Percentiles rank a stretch among this genome's conserved stretches.
These are phyloP conservation scores for Populus euphratica DNA, from an alignment of 345 rosid species.

Conservation along the genomic window DNA sequence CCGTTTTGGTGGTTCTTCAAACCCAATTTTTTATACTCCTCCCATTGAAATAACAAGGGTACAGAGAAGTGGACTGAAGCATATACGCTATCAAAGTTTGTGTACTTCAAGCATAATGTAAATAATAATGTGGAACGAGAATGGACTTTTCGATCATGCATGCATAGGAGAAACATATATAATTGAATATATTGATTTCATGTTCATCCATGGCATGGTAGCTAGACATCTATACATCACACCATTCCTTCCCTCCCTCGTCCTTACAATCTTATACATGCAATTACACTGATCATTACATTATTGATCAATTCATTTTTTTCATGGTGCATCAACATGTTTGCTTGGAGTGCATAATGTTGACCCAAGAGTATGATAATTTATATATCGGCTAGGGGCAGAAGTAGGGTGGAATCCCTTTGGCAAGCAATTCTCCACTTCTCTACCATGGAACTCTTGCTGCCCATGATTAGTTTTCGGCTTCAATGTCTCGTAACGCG, in stretches of 20 bases:
- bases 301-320: background rate
- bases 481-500: conserved; percentile 11
- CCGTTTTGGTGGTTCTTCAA: background rate
- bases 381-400: conserved; percentile 58
- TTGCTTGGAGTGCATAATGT: conserved; percentile 26
- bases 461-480: conserved; percentile 11
- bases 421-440: conserved; percentile 47
- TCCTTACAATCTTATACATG: background rate
- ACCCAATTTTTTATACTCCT: too few relatives aligned
- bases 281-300: background rate
- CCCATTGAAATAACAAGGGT: too few relatives aligned
- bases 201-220: background rate
- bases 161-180: background rate
- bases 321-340: conserved; percentile 21
- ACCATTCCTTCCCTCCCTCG: background rate
- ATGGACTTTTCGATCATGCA: background rate
- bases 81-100: too few relatives aligned
- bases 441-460: background rate
- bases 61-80: too few relatives aligned
- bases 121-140: background rate
- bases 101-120: background rate
- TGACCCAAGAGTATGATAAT: conserved; percentile 38
- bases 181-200: background rate
- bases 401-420: conserved; percentile 51
- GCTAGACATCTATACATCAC: background rate